Evolutionary conservation across 257 asterid genomes (phyloP), one percentile per base, ranked within the genome.

Genomic region (Cruciata laevipes): DNA sequence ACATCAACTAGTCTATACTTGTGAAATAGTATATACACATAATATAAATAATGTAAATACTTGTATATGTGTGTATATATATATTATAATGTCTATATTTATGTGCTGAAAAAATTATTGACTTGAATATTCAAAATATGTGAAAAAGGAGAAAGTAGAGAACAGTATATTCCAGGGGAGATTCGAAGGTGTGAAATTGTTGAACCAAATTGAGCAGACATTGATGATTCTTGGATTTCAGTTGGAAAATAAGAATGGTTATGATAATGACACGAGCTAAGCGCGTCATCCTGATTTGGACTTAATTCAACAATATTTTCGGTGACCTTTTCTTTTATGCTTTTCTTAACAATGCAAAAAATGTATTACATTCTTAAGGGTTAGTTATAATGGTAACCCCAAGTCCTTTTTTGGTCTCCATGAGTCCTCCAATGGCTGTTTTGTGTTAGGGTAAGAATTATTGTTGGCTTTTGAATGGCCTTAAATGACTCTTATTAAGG

Each of bases 201-300:
- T 47, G 55, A 47, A 47, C 55, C 7, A 47, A 47, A 47, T 47
- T 47, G 55, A 14, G 55, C 55, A 16, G 60, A n/a, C 27, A 21
- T 21, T 53, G 60, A n/a, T 53, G 27, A 53, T n/a, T 53, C 20
- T 53, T n/a, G 12, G 20, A 2, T 24, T 62, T 33, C 56, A 51
- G 71, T 32, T 67, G 71, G 71, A 7, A 62, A 6, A 17, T 33
- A 60, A 35, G 61, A 66, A 30, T 11, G 16, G 23, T 4, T 53
- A 8, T 5, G 31, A 35, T 18, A 3, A 31, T 20, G 62, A 20
- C 51, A 51, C 58, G 27, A 66, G 51, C 60, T 17, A 67, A 51
- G 71, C 71, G 59, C 37, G 72, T 68, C 65, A 5, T 8, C 60
- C 9, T 53, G 27, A 20, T 47, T 47, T 16, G 7, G 21, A 47